Evolutionary conservation across 2,329 filamentous ascomycete species (phyloP).

Genomic region (Aspergillus fructus): DNA sequence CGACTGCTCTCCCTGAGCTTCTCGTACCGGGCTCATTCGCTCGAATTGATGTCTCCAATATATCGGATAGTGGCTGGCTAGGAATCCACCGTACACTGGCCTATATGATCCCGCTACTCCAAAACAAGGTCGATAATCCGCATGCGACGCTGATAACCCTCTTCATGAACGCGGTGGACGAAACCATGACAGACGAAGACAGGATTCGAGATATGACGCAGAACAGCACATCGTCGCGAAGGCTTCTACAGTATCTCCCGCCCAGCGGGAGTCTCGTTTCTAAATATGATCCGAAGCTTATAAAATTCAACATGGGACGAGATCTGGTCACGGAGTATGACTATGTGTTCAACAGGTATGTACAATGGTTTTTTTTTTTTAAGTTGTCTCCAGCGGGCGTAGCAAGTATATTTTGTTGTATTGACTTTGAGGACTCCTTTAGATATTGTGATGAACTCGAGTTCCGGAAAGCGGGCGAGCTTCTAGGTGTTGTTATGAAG

Average conservation of each 20-base stretch:
- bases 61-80: conserved; percentile 37
- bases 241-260: conserved; percentile 11
- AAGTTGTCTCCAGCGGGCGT: neutral
- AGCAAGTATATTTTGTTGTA: no score
- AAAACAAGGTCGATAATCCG: conserved; percentile 31
- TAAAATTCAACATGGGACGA: neutral
- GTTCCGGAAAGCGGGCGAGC: neutral
- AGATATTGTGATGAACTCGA: neutral
- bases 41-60: conserved; percentile 46
- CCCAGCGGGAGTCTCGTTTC: neutral
- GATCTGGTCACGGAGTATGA: conserved; percentile 5
- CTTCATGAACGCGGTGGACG: conserved; percentile 40
- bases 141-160: conserved; percentile 43
- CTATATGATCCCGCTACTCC: conserved; percentile 35
- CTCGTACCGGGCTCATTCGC: conserved; percentile 25
- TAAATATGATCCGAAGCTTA: neutral
- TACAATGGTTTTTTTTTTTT: neutral
- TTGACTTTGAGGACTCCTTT: neutral
- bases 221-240: neutral
- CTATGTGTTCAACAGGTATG: conserved; percentile 14
- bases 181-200: neutral
- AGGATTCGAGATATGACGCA: neutral
- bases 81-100: conserved; percentile 27
- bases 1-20: conserved; percentile 20
- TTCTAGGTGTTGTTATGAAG: conserved; percentile 25